These are phyloP conservation scores for Aspergillus sp. DNA, from an alignment of 2,329 filamentous ascomycete genomes.

Conservation along the genomic window DNA sequence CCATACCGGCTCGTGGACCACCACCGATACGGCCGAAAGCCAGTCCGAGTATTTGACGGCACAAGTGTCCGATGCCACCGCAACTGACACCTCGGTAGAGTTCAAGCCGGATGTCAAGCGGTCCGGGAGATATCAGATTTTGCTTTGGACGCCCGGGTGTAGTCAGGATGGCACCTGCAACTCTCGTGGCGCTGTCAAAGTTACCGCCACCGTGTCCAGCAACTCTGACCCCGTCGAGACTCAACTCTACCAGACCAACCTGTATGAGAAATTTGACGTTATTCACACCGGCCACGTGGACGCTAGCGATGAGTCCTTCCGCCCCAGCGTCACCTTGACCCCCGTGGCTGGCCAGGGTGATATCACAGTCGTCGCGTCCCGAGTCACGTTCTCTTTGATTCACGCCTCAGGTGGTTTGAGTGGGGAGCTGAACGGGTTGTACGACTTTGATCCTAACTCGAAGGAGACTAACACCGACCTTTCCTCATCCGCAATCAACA, in stretches of 20 bases:
- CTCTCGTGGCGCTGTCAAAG: conserved; percentile 75
- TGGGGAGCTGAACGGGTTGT: conserved; percentile 83
- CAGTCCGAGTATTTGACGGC: conserved; percentile 75
- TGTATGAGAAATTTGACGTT: conserved; percentile 94
- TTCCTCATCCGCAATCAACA: conserved; percentile 70
- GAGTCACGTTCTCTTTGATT: conserved; percentile 68
- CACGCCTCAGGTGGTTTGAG: conserved; percentile 64
- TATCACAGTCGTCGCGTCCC: conserved; percentile 83
- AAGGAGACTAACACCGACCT: conserved; percentile 62
- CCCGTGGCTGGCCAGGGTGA: conserved; percentile 61
- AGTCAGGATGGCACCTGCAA: conserved; percentile 72
- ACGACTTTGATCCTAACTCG: conserved; percentile 73
- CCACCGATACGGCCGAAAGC: conserved; percentile 66
- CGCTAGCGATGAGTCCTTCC: conserved; percentile 68
- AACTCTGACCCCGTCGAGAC: conserved; percentile 52
- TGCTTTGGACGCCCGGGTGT: conserved; percentile 91
- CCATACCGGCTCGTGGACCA: conserved; percentile 70
- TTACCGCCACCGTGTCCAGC: conserved; percentile 69
- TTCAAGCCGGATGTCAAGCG: conserved; percentile 75
- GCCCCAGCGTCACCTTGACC: conserved; percentile 74
- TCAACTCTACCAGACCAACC: conserved; percentile 82
- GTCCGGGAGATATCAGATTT: conserved; percentile 87
- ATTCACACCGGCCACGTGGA: conserved; percentile 86
- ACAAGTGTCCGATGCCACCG: conserved; percentile 57
- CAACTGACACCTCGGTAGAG: conserved; percentile 65